These are phyloP conservation scores for Mycotypha africana DNA, from an alignment of 371 early-diverging fungal species.

Conservation along the genomic window DNA sequence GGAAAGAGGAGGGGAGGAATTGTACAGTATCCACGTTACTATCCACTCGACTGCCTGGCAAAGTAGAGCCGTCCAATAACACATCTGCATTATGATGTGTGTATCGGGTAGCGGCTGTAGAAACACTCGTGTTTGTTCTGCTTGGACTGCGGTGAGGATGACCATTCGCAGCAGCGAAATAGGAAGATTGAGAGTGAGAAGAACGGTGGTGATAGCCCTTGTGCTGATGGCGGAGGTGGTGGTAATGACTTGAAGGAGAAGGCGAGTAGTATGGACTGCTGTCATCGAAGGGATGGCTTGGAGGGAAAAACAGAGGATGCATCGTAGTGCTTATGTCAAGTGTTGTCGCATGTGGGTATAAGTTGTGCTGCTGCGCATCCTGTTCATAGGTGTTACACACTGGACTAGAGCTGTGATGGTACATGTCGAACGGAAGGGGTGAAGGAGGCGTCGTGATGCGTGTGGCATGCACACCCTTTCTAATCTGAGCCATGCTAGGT, in stretches of 20 bases:
- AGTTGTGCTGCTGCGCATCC: not conserved
- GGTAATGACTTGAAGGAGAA: no score
- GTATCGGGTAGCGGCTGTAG: no score
- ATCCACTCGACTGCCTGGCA: not conserved
- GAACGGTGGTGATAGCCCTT: constrained; percentile 14
- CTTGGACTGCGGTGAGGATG: not conserved
- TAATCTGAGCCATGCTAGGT: constrained; percentile 26
- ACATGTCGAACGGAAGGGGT: constrained; percentile 33
- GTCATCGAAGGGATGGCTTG: no score
- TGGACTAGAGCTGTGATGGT: no score
- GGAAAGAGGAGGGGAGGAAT: not conserved
- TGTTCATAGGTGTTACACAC: not conserved
- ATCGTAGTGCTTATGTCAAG: no score
- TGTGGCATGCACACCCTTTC: constrained; percentile 21
- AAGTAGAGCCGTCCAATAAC: not conserved
- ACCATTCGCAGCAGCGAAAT: constrained; percentile 1
- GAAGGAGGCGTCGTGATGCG: not conserved
- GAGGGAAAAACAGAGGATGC: no score
- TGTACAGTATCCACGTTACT: not conserved
- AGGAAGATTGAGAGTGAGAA: constrained; percentile 34
- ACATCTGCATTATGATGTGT: no score
- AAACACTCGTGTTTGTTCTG: no score
- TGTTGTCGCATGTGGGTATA: no score
- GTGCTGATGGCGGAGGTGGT: not conserved
- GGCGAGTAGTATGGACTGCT: no score